phyloP scores from a whole-genome alignment of 352 stramenopile species.

The Phytopythium montanum region DNA sequence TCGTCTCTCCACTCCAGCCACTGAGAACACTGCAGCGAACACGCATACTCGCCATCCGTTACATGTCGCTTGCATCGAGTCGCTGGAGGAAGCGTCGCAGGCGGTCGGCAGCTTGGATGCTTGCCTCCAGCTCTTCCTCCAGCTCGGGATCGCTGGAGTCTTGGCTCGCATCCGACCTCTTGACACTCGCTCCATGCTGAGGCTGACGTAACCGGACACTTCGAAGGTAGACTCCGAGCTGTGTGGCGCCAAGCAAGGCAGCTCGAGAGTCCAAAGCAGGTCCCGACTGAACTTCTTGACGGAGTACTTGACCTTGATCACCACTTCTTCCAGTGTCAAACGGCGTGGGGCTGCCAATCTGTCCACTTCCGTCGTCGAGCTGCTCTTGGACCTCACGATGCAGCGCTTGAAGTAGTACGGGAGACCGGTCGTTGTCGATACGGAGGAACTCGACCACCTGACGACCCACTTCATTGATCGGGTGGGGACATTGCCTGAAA shows the following conservation, averaged over 20 bases:
- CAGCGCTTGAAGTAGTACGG: neutral
- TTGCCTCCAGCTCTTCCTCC: neutral
- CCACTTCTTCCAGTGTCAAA: neutral
- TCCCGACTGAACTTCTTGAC: neutral
- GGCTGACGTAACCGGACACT: neutral
- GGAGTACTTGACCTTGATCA: neutral
- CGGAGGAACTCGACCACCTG: neutral
- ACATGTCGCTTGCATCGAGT: neutral
- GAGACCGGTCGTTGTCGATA: neutral
- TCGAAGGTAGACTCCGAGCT: constrained; percentile 1
- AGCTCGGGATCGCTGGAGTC: neutral
- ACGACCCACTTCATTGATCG: neutral
- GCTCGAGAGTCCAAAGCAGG: neutral
- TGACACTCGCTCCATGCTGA: neutral
- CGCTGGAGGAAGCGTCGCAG: neutral
- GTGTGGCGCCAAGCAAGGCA: neutral
- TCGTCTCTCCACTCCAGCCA: no score
- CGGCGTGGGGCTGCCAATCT: neutral
- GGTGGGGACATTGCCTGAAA: neutral
- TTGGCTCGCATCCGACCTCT: neutral
- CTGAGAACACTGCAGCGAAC: no score
- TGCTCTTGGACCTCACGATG: neutral
- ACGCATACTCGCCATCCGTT: no score
- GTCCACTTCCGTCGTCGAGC: neutral
- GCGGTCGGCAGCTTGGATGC: neutral